Conservation (phyloP, 495 filamentous ascomycete genomes). For the Oidiodendron maius region DNA sequence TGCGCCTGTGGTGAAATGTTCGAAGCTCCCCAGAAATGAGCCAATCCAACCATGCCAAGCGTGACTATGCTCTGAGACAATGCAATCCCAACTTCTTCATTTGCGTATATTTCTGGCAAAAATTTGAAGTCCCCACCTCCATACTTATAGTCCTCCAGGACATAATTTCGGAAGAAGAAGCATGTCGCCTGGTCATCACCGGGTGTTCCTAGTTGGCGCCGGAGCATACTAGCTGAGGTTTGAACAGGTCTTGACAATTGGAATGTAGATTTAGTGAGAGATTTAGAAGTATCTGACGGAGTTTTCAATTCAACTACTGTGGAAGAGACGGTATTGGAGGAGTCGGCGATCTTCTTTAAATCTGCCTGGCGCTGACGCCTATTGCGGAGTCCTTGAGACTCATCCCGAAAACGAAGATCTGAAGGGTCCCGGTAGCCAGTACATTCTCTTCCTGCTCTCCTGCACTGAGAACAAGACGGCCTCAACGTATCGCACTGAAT, state of each 20-base stretch:
- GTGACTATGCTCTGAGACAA: conserved; percentile 38
- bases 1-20: conserved; percentile 32
- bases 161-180: conserved; percentile 40
- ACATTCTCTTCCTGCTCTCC: conserved; percentile 53
- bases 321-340: not conserved
- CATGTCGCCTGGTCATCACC: conserved; percentile 36
- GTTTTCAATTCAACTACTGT: not conserved
- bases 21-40: conserved; percentile 32
- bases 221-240: not conserved
- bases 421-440: conserved; percentile 65
- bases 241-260: not conserved
- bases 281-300: not conserved
- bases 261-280: not conserved
- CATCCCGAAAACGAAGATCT: conserved; percentile 67
- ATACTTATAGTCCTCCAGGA: conserved; percentile 29
- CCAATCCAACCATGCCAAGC: conserved; percentile 43
- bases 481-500: conserved; percentile 58
- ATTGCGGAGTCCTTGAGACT: conserved; percentile 41
- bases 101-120: conserved; percentile 21
- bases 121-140: conserved; percentile 19
- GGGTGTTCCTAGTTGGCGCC: conserved; percentile 6
- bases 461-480: conserved; percentile 63
- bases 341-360: not conserved
- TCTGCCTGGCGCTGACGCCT: conserved; percentile 21
- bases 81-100: conserved; percentile 19